Evolutionary conservation across 2,329 filamentous ascomycete genomes (phyloP), one percentile per base, ranked within the genome.

Genomic region (Fragosphaeria purpurea): DNA sequence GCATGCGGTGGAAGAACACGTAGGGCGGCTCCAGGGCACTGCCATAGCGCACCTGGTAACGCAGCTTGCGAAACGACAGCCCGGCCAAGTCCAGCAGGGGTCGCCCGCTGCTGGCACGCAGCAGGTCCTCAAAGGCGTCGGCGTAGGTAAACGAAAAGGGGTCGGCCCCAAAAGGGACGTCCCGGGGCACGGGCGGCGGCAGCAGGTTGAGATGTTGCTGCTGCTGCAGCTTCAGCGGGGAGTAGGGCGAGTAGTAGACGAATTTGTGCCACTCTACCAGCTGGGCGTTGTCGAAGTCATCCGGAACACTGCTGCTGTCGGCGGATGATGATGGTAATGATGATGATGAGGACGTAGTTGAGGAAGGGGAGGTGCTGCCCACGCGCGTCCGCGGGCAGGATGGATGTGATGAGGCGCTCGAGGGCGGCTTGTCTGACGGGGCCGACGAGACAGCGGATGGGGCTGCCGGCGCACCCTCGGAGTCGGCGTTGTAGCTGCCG

Each of bases 91-190:
- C 65, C 5, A 67, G 65, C 22, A 79, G 61, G 3, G 63, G 60
- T 6, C 65, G 63, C 4, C 69, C 70, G 11, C 69, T 66, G n/a
- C 67, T 69, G 13, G 70, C 68, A n/a, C 65, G 64, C 10, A 80
- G 65, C 12, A 81, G 69, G 54, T 80, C 77, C 57, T 80, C 76
- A 54, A 80, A 79, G 44, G 77, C 76, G 55, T 80, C 76, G 35
- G 72, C 67, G 55, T 77, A 80, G 7, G 73, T 75, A 57, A 77
- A 77, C 37, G 65, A 57, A 40, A 58, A 60, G 10, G 62, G 44
- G 50, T 71, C 66, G 35, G 64, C 53, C 43, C 64, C 63, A 4
- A 61, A 53, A 7, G 70, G 67, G 1, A 69, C 63, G 54, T 74
- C 73, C 7, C 61, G 66, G 0, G 76, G 75, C 0, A 65, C 58